Conservation (phyloP, 257 asterid genomes). For the Solanum neorickii region DNA sequence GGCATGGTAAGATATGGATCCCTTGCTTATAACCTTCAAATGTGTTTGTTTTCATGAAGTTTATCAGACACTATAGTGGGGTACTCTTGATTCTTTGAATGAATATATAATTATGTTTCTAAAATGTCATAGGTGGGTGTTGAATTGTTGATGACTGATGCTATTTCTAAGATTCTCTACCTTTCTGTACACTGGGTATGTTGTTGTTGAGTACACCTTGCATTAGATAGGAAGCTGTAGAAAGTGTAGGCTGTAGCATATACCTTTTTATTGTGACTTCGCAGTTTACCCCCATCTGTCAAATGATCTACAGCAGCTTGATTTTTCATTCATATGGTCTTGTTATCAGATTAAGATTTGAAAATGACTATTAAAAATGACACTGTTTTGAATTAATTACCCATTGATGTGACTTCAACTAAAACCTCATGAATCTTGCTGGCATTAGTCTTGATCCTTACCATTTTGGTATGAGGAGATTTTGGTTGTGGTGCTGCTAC, state of each 20-base stretch:
- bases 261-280: neutral
- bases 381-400: neutral
- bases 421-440: neutral
- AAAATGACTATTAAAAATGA: neutral
- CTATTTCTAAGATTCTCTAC: neutral
- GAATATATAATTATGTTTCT: neutral
- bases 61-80: neutral
- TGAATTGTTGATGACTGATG: neutral
- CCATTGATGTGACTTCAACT: neutral
- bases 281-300: neutral
- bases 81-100: neutral
- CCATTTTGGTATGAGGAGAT: neutral
- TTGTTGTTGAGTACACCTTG: neutral
- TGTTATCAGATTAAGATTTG: neutral
- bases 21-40: slow-evolving; percentile 4
- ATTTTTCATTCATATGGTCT: neutral
- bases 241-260: neutral
- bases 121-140: neutral
- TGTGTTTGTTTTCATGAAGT: neutral
- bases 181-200: neutral
- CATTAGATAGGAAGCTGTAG: neutral
- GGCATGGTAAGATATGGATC: slow-evolving; percentile 65
- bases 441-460: neutral
- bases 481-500: neutral
- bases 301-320: neutral